Evolutionary conservation across 306 rosid species (phyloP).

Genomic region (Acacia confusa): DNA sequence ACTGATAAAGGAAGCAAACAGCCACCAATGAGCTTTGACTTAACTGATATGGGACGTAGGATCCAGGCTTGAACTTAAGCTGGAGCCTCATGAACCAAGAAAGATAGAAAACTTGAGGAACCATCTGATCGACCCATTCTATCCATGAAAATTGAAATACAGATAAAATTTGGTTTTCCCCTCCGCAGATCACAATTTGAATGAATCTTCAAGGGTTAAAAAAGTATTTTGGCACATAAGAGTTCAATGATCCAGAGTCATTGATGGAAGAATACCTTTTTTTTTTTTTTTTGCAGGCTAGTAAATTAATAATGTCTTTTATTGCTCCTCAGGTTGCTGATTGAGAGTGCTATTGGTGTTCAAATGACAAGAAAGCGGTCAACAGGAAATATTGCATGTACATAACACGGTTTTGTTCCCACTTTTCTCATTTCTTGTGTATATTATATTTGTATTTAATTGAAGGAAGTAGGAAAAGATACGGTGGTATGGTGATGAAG

Average conservation of each 20-base stretch:
- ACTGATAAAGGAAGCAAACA: neutral
- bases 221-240: neutral
- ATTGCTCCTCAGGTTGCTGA: conserved; percentile 23
- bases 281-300: neutral
- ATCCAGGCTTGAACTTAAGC: neutral
- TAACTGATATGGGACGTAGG: neutral
- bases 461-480: conserved; percentile 36
- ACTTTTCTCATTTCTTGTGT: neutral
- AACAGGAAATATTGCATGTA: conserved; percentile 44
- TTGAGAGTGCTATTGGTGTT: conserved; percentile 18
- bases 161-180: neutral
- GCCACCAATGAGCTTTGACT: neutral
- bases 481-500: conserved; percentile 32
- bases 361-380: conserved; percentile 26
- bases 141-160: neutral
- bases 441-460: conserved; percentile 28
- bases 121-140: neutral
- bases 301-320: neutral
- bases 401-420: conserved; percentile 29
- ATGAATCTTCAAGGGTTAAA: neutral
- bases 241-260: conserved; percentile 6
- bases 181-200: neutral
- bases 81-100: neutral
- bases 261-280: neutral
- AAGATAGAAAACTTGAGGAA: neutral